These are phyloP conservation scores for Phaffomyces thermotolerans DNA, from an alignment of 805 yeast genomes.

Conservation along the genomic window DNA sequence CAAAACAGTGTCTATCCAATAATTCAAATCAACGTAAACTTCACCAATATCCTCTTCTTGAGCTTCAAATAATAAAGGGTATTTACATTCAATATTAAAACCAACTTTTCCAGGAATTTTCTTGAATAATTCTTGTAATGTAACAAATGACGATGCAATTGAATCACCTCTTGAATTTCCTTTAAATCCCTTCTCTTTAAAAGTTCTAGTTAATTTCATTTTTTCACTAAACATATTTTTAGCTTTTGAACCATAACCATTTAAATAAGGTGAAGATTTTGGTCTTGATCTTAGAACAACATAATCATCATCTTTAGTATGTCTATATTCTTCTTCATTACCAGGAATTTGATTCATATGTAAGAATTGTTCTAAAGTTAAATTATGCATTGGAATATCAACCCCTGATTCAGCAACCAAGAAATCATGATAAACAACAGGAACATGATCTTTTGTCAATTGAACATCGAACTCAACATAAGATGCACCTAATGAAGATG, in stretches of 20 bases:
- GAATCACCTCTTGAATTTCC: constrained; percentile 89
- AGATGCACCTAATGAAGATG: constrained; percentile 92
- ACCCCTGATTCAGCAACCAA: constrained; percentile 92
- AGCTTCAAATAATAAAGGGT: constrained; percentile 93
- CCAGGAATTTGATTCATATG: constrained; percentile 34
- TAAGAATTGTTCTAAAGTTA: constrained; percentile 84
- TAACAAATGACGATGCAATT: constrained; percentile 87
- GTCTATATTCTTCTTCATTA: constrained; percentile 2
- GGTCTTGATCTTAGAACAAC: constrained; percentile 19
- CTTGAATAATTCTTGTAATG: constrained; percentile 74
- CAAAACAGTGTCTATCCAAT: constrained; percentile 83
- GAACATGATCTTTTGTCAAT: constrained; percentile 81
- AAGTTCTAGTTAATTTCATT: constrained; percentile 84
- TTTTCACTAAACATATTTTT: constrained; percentile 34
- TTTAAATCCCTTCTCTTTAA: constrained; percentile 77
- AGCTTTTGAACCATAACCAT: not conserved
- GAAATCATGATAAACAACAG: constrained; percentile 93
- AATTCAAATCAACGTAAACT: constrained; percentile 73
- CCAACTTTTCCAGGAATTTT: constrained; percentile 81
- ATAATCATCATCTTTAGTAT: constrained; percentile 24
- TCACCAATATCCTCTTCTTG: constrained; percentile 84
- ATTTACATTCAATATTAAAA: constrained; percentile 89
- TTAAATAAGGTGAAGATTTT: constrained; percentile 18
- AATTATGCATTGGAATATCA: constrained; percentile 91
- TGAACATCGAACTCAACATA: constrained; percentile 97